Base-by-base conservation (phyloP, 2,329 filamentous ascomycete species). In the Colletotrichum gloeosporioides region DNA sequence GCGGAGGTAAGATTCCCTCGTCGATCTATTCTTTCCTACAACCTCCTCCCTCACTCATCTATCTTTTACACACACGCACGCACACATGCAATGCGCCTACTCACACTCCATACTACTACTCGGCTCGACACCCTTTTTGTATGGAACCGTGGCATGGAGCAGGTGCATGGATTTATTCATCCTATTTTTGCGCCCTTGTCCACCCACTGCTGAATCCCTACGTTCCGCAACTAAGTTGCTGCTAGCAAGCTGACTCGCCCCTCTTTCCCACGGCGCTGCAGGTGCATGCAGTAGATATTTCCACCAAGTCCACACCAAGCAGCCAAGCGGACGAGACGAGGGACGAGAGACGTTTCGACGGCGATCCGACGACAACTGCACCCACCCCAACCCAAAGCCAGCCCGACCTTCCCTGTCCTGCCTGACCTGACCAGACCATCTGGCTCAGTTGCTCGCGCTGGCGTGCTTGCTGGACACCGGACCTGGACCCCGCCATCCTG, bases 201-300 rank as follows among this genome's bases (percentile, higher is more conserved):
- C 62, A 49, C 31, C 66, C 49, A 49, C 18, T 44, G 29, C 53
- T 65, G 49, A 36, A 13, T 59, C n/a, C 34, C 44, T 49, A 49
- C 44, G 44, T 49, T 49, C 44, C 44, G 44, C 44, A 49, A 49
- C 18, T 32, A 59, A 39, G 25, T 39, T 64, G 39, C 44, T 31
- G 44, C 16, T 70, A 44, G 29, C 55, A 68, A 73, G 73, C 69
- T 68, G 73, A 76, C 73, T 73, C 73, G 73, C 73, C 69, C 73
- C 69, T 76, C 73, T 68, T 73, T 66, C 61, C 49, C 27, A 64
- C 69, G 69, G 63, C 32, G 70, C 69, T 73, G 73, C 73, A 76
- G 69, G 57, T 73, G 73, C 63, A 75, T 75, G 69, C 73, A 68
- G 69, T 53, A 68, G 63, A 63, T 34, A 62, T 49, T 64, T 73